Conservation (phyloP, 495 filamentous ascomycete genomes). For the Bombardia bombarda region DNA sequence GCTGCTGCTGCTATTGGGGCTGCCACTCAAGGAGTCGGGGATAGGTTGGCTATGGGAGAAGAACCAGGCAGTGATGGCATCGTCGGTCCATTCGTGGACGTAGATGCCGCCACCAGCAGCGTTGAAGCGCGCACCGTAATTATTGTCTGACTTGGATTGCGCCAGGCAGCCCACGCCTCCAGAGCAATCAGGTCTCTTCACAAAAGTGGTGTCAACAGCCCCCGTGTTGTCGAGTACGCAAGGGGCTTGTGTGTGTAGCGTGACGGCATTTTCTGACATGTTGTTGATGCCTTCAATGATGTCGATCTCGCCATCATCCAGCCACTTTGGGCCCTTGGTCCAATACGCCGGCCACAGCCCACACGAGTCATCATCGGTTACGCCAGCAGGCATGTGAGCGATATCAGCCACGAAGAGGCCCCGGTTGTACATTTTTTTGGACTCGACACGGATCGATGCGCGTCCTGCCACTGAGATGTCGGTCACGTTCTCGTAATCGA, state of each 20-base stretch:
- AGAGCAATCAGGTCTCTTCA: slow-evolving; percentile 37
- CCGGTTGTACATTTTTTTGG: slow-evolving; percentile 57
- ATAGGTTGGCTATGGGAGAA: slow-evolving; percentile 53
- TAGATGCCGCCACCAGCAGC: slow-evolving; percentile 64
- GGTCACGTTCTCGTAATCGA: slow-evolving; percentile 40
- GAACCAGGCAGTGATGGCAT: slow-evolving; percentile 68
- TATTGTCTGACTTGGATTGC: slow-evolving; percentile 37
- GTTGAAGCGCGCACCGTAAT: slow-evolving; percentile 69
- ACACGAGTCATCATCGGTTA: slow-evolving; percentile 31
- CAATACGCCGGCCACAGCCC: slow-evolving; percentile 59
- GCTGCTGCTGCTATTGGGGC: slow-evolving; percentile 35
- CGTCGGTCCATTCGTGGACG: slow-evolving; percentile 64
- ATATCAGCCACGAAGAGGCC: slow-evolving; percentile 71
- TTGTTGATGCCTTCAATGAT: slow-evolving; percentile 83
- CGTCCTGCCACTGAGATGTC: slow-evolving; percentile 59
- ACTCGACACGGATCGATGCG: slow-evolving; percentile 57
- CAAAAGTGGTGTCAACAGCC: slow-evolving; percentile 38
- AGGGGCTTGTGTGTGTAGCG: slow-evolving; percentile 64
- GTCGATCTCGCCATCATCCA: slow-evolving; percentile 76
- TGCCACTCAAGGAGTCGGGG: slow-evolving; percentile 29
- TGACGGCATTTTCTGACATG: slow-evolving; percentile 55
- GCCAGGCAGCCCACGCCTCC: slow-evolving; percentile 43
- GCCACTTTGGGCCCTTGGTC: slow-evolving; percentile 72
- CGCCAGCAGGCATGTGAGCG: slow-evolving; percentile 64
- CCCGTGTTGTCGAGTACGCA: slow-evolving; percentile 48